Evolutionary conservation across 192 early-diverging fungal genomes (phyloP), one percentile per base, ranked within the genome.

Genomic region (Coemansia sp.): DNA sequence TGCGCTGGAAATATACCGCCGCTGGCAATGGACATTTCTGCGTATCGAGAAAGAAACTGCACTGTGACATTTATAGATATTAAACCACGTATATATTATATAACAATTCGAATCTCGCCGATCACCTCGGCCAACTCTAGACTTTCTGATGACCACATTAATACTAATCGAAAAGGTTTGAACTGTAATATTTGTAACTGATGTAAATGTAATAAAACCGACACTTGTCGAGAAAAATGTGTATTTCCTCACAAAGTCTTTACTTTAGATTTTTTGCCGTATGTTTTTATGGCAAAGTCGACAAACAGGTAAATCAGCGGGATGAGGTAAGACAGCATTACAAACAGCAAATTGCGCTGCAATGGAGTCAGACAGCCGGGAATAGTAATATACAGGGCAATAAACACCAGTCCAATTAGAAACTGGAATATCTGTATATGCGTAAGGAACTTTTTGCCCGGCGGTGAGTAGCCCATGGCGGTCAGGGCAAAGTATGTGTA

Each of bases 21-120:
- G 96, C 38, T 98, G 93, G 90, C 81, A 96, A 50, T 99, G 97
- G 97, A 89, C 94, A 0, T 90, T 96, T 56, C 89, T 99, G 68
- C 79, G 96, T 28, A 68, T 97, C 25, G 97, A 99, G 73, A 76
- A 76, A 48, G 79, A 81, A 37, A 64, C 67, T 2, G 78, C 64
- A 0, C 20, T 63, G 20, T 47, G 15, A 31, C 9, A 26, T 14
- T 6, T 21, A 48, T 20, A 44, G 40, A 44, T 15, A 44, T 44
- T 44, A 44, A 44, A 44, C 3, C 15, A n/a, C 40, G 40, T 44
- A n/a, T 44, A 44, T 44, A 44, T 44, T 44, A 14, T 40, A 44
- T 44, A 44, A 34, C 31, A 34, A 34, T 8, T 8, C 1, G 31
- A 34, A 34, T 34, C 7, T 34, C 31, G 31, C 7, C 31, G 31